Base-by-base conservation (phyloP, 139 green algal genomes). In the Tetradesmus lagerheimii region DNA sequence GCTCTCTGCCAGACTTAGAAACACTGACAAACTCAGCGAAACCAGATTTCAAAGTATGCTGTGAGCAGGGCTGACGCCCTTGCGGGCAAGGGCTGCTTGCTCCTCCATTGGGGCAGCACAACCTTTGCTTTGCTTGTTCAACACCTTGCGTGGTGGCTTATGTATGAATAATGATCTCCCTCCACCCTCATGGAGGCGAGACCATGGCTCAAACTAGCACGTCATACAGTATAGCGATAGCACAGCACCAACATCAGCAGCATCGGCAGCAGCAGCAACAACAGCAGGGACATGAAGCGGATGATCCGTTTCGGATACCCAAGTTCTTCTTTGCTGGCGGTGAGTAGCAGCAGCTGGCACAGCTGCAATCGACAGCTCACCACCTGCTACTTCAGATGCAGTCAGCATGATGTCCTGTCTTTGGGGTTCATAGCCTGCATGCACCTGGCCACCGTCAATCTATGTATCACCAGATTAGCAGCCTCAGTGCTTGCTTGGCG, bases 241-340 rank as follows among this genome's bases (percentile, higher is more conserved):
- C 75, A 37, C 34, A 47, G 23, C 34, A 45, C 18, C 34, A 45
- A n/a, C 23, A 29, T 16, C 34, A 80, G 75, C 57, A 71, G 23
- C 57, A 71, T 18, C 57, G 75, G 35, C 34, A 62, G 39, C 78
- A 84, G 41, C 39, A 84, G 20, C 78, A 64, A 35, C 78, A 57
- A 41, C 77, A 83, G 77, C 81, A 87, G 34, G 47, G 15, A 77
- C 34, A 34, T 37, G n/a, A 92, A 20, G 38, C 89, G 9, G 85
- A 90, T 31, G 89, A 95, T 80, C 85, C 88, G 18, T 86, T 66
- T 11, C 80, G 93, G 12, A 43, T 91, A 20, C 20, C 81, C 76
- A 96, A 95, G 83, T 90, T 96, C 53, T 81, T 96, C 64, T 27
- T 93, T 16, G 91, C 93, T 41, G 92, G 92, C 90, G 92, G 92